Evolutionary conservation across 2,329 filamentous ascomycete species (phyloP).

Genomic region (Monilinia fructicola): DNA sequence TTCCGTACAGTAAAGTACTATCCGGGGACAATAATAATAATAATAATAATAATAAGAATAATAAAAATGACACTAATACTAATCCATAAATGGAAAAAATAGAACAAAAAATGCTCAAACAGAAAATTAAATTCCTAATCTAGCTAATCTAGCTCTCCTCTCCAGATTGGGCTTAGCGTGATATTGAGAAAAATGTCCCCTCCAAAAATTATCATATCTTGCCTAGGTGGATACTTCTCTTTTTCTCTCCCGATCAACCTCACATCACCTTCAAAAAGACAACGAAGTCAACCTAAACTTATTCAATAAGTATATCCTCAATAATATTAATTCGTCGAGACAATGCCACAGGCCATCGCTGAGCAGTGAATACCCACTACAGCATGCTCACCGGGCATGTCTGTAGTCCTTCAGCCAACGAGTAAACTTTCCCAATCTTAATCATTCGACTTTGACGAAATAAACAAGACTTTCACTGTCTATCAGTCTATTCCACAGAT

Average conservation of each 20-base stretch:
- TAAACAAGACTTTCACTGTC: slow-evolving; percentile 55
- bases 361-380: slow-evolving; percentile 91
- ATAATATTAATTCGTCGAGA: slow-evolving; percentile 64
- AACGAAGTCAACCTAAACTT: slow-evolving; percentile 62
- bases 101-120: too few species aligned
- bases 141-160: too few species aligned
- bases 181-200: slow-evolving; percentile 16
- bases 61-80: too few species aligned
- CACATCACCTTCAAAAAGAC: slow-evolving; percentile 46
- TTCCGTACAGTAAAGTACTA: too few species aligned
- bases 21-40: too few species aligned
- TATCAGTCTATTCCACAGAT: slow-evolving; percentile 28
- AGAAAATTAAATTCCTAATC: too few species aligned
- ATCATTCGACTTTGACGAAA: slow-evolving; percentile 66
- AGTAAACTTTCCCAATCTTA: slow-evolving; percentile 58
- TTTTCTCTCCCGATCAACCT: slow-evolving; percentile 32
- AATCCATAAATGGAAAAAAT: too few species aligned
- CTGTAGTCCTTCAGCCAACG: slow-evolving; percentile 83
- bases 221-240: slow-evolving; percentile 1
- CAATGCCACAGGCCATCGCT: slow-evolving; percentile 76
- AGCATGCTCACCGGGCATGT: slow-evolving; percentile 57
- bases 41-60: too few species aligned
- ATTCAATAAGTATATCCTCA: slow-evolving; percentile 35
- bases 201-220: slow-evolving; percentile 30
- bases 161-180: not conserved